Evolutionary conservation across 768 basidiomycete species (phyloP), one percentile per base, ranked within the genome.

Genomic region (Vararia minispora): DNA sequence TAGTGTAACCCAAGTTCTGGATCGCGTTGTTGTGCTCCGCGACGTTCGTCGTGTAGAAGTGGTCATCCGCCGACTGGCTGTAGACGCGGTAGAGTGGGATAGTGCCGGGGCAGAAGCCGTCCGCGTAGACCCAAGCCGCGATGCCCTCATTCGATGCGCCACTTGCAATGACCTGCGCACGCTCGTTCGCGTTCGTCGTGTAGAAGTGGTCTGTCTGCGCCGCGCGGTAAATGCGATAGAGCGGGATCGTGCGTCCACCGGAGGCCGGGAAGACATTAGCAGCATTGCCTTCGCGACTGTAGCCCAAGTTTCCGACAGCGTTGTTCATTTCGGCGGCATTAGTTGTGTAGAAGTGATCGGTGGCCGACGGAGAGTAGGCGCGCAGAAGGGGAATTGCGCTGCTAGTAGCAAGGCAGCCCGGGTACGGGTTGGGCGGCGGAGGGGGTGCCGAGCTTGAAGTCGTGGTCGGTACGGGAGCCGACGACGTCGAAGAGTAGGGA

Each of bases 51-150:
- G 51, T 52, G 42, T 48, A 52, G 34, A 51, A 46, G 29, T 50
- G 42, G 31, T 50, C 49, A 30, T 32, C 34, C 10, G 28, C 35
- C 11, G 21, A 9, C 7, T 27, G 17, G 35, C 25, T 49, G 45
- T 30, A 47, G 28, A 53, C 4, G 20, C 50, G 48, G 35, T 40
- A 50, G 13, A 54, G 43, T 5, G 51, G 52, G 24, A 46, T 41
- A 4, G 51, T 45, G 10, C 31, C 40, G 40, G n/a, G n/a, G n/a
- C n/a, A n/a, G n/a, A n/a, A n/a, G n/a, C n/a, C n/a, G n/a, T n/a
- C n/a, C n/a, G n/a, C 37, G 30, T 8, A 40, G 29, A 48, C 33
- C 24, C 33, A 41, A 3, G 28, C 39, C 10, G 40, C 29, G 28
- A 45, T 41, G 25, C 46, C 46, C 25, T 48, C 45, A 20, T 41